Evolutionary conservation across 345 rosid genomes (phyloP).

Genomic region (Syzygium jambos): DNA sequence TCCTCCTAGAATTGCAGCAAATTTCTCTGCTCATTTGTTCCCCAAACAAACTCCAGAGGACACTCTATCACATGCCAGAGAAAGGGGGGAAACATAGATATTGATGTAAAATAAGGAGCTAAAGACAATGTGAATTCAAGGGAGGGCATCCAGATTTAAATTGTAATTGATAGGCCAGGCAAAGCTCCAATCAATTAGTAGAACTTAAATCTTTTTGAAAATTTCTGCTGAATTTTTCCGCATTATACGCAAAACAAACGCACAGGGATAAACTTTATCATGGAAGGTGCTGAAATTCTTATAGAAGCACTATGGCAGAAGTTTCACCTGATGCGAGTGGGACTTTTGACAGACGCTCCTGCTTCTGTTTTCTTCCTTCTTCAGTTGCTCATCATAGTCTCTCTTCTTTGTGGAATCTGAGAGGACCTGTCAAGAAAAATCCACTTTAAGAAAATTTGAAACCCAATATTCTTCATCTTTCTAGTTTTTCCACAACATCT

Average conservation of each 20-base stretch:
- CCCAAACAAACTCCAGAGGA: background rate
- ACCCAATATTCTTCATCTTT: background rate
- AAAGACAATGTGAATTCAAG: background rate
- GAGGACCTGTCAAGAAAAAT: constrained; percentile 50
- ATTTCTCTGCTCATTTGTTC: background rate
- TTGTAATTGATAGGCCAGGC: background rate
- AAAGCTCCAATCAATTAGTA: background rate
- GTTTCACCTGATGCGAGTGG: constrained; percentile 51
- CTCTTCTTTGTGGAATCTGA: constrained; percentile 79
- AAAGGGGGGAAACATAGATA: background rate
- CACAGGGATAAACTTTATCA: background rate
- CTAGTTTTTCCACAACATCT: background rate
- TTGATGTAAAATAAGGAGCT: background rate
- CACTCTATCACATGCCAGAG: background rate
- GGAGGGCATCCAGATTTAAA: background rate
- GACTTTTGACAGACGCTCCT: constrained; percentile 68
- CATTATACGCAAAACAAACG: background rate
- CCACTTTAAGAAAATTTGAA: constrained; percentile 3
- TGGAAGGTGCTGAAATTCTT: background rate
- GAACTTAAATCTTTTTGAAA: background rate
- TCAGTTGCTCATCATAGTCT: constrained; percentile 89
- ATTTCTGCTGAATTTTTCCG: background rate
- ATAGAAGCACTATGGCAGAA: background rate
- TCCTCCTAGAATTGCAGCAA: background rate
- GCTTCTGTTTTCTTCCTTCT: constrained; percentile 69